Evolutionary conservation across 768 basidiomycete species (phyloP).

Genomic region (Kwoniella heveanensis): DNA sequence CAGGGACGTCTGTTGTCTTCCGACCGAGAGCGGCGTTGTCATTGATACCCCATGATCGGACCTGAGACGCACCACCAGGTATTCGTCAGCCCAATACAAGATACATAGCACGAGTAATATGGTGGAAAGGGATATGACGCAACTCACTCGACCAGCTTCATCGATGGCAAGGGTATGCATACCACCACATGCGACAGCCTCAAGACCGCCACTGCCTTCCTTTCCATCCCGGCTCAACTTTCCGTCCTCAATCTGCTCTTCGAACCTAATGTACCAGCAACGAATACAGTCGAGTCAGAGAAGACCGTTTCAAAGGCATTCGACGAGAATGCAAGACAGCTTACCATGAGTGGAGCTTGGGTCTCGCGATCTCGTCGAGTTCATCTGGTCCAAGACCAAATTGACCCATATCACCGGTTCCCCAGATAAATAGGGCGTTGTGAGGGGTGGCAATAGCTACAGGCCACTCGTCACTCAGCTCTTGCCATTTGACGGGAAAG

Average conservation of each 20-base stretch:
- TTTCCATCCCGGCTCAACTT: slow-evolving; percentile 63
- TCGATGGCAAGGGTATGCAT: slow-evolving; percentile 87
- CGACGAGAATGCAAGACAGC: slow-evolving; percentile 5
- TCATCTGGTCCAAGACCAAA: slow-evolving; percentile 76
- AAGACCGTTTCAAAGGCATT: too few species aligned
- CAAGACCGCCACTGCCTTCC: slow-evolving; percentile 64
- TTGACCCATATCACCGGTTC: slow-evolving; percentile 90
- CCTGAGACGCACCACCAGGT: slow-evolving; percentile 23
- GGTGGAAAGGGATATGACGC: too few species aligned
- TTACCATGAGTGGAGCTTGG: slow-evolving; percentile 70
- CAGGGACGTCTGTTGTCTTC: slow-evolving; percentile 64
- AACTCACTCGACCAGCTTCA: slow-evolving; percentile 83
- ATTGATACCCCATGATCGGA: slow-evolving; percentile 61
- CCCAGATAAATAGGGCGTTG: slow-evolving; percentile 79
- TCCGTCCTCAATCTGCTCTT: slow-evolving; percentile 71
- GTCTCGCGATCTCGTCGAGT: slow-evolving; percentile 72
- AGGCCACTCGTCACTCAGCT: neutral
- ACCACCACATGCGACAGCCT: slow-evolving; percentile 78
- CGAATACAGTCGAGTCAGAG: neutral
- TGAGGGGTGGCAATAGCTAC: slow-evolving; percentile 60
- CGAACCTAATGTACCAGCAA: slow-evolving; percentile 57
- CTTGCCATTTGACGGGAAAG: slow-evolving; percentile 7
- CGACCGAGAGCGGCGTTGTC: slow-evolving; percentile 87
- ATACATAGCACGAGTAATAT: rapidly evolving
- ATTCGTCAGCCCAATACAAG: too few species aligned